Evolutionary conservation across 768 basidiomycete genomes (phyloP), one percentile per base, ranked within the genome.

Genomic region (Terana coerulea): DNA sequence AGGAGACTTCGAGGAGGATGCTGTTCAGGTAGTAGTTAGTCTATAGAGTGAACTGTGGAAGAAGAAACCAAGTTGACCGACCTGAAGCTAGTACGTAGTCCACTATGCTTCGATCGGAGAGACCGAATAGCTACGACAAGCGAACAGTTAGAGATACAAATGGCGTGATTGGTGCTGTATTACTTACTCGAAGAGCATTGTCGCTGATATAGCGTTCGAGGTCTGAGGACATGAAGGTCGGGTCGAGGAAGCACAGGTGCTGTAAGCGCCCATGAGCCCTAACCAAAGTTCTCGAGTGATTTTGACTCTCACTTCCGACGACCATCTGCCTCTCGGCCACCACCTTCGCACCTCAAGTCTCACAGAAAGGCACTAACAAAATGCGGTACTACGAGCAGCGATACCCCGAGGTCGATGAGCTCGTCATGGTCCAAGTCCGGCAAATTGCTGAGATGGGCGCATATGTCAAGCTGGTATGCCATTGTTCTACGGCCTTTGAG

Each of bases 361-460:
- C 12, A 19, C 19, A 21, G 24, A 35, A 28, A 10, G 4, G 1
- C 28, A 11, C 30, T 21, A 19, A 15, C 53, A 67, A 48, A 8
- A 94, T 95, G 92, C 83, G 94, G 33, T 98, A 92, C 71, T 97
- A 95, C 70, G 85, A 91, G 67, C 89, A 88, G 64, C 83, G 85
- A 61, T 97, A 94, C 66, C 94, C 94, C 24, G 91, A 98, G 70
- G 91, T 97, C 56, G 95, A 99, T 67, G 91, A 97, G 68, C 85
- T 98, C 46, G 97, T 98, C 70, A 98, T 98, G 95, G 97, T 99
- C 11, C 95, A 98, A 67, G 97, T 99, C 57, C 90, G 91, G 68
- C 93, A 97, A 73, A 99, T 99, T 62, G 92, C 94, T 47, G 95
- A 99, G 70, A 99, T 98, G 95, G 97, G 97, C 42, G 97, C 97